Conservation (phyloP, 192 early-diverging fungal genomes). For the Backusella parvicylindrica region DNA sequence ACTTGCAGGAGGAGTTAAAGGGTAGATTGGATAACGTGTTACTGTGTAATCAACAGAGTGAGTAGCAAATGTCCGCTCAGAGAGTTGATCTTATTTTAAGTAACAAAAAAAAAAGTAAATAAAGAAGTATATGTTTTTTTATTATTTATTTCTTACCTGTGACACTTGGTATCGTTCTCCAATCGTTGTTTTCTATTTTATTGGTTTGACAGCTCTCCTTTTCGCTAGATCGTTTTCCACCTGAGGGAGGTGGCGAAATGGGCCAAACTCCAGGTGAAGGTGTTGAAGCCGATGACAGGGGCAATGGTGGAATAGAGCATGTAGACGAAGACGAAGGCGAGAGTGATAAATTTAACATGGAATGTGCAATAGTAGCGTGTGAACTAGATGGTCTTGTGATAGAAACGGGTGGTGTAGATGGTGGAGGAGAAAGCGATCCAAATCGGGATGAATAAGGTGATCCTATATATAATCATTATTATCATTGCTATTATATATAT, state of each 20-base stretch:
- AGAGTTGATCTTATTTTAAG: constrained; percentile 32
- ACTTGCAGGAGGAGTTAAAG: constrained; percentile 30
- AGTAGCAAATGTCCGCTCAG: constrained; percentile 31
- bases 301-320: neutral
- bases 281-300: constrained; percentile 4
- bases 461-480: neutral
- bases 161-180: constrained; percentile 32
- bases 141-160: constrained; percentile 14
- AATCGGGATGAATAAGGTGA: constrained; percentile 12
- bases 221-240: neutral
- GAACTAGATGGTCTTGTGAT: constrained; percentile 15
- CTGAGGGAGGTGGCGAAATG: constrained; percentile 1
- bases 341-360: constrained; percentile 26
- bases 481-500: neutral
- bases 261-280: constrained; percentile 14
- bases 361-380: constrained; percentile 20
- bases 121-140: neutral
- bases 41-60: constrained; percentile 25
- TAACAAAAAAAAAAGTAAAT: neutral
- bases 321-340: constrained; percentile 25
- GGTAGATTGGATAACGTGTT: constrained; percentile 35
- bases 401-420: constrained; percentile 7
- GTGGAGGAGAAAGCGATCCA: constrained; percentile 15
- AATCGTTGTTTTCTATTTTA: constrained; percentile 13
- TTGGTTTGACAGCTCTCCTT: neutral